A percentile compares a stretch with the other conserved stretches of the same genome.
These are phyloP conservation scores for Tagetes patula DNA, from an alignment of 129 eudicot genomes.

Conservation along the genomic window DNA sequence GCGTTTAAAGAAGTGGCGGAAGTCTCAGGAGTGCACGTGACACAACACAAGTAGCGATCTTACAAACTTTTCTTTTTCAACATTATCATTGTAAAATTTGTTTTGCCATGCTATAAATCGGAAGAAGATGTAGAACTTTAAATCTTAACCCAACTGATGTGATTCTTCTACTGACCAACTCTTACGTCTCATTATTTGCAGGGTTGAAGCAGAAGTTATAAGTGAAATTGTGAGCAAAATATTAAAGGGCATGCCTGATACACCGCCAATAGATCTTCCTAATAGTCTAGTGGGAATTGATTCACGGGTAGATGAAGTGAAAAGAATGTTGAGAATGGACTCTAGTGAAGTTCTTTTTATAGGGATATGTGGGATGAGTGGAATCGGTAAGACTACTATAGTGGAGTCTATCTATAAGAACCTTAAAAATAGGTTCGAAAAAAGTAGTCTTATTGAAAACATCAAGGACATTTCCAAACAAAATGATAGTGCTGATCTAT, in stretches of 20 bases:
- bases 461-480: slow-evolving; percentile 29
- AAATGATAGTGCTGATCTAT: not conserved
- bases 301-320: not conserved
- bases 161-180: not conserved
- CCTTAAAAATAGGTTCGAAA: not conserved
- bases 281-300: slow-evolving; percentile 3
- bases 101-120: too few relatives aligned
- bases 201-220: slow-evolving; percentile 1
- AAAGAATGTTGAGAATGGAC: not conserved
- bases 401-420: not conserved
- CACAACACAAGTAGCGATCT: not conserved
- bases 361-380: slow-evolving; percentile 22
- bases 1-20: not conserved
- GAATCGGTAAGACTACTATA: slow-evolving; percentile 27
- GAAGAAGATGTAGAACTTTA: too few relatives aligned
- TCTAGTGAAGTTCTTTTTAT: slow-evolving; percentile 15
- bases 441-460: slow-evolving; percentile 15
- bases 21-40: not conserved
- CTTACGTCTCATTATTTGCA: not conserved
- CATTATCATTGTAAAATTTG: too few relatives aligned
- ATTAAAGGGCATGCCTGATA: not conserved
- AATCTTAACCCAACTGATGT: not conserved
- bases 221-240: not conserved
- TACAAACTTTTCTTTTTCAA: not conserved
- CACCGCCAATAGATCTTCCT: not conserved